A percentile compares a stretch with the other conserved stretches of the same genome.
Conservation (phyloP, 1,284 basidiomycete species). For the Cerioporus squamosus region DNA sequence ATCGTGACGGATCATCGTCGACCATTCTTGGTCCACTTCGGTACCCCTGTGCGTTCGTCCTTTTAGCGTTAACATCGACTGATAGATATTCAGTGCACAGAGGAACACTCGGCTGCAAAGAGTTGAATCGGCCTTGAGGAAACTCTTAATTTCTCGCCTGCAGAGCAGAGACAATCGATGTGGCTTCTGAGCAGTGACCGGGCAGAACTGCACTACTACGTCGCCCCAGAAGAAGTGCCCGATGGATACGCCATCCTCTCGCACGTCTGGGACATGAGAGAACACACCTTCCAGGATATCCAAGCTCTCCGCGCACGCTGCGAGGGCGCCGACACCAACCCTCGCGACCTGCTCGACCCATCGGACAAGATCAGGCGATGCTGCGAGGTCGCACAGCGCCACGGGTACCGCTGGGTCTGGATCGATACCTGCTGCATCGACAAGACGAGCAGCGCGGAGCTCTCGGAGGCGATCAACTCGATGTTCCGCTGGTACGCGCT, state of each 20-base stretch:
- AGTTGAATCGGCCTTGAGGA: too few relatives aligned
- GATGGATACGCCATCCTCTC: neutral
- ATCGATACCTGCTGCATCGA: conserved; percentile 4
- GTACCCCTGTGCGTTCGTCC: too few relatives aligned
- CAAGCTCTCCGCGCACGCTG: neutral
- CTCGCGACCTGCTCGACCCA: neutral
- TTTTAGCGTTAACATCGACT: too few relatives aligned
- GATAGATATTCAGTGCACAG: too few relatives aligned
- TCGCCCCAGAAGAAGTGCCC: neutral
- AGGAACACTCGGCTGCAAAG: too few relatives aligned
- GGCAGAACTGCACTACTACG: neutral
- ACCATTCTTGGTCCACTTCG: too few relatives aligned
- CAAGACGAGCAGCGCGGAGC: conserved; percentile 8
- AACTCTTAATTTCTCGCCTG: too few relatives aligned
- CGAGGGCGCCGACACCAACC: neutral
- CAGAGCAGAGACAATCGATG: neutral
- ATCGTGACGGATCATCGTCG: too few relatives aligned
- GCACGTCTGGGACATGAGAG: neutral
- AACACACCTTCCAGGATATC: neutral
- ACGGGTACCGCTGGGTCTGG: neutral
- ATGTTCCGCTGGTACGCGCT: conserved; percentile 7
- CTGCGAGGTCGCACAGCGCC: neutral
- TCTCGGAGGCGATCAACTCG: conserved; percentile 12
- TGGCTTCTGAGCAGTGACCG: neutral
- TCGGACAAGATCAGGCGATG: neutral